Base-by-base conservation (phyloP, 2,329 filamentous ascomycete genomes). In the Cladosporium oxysporum region DNA sequence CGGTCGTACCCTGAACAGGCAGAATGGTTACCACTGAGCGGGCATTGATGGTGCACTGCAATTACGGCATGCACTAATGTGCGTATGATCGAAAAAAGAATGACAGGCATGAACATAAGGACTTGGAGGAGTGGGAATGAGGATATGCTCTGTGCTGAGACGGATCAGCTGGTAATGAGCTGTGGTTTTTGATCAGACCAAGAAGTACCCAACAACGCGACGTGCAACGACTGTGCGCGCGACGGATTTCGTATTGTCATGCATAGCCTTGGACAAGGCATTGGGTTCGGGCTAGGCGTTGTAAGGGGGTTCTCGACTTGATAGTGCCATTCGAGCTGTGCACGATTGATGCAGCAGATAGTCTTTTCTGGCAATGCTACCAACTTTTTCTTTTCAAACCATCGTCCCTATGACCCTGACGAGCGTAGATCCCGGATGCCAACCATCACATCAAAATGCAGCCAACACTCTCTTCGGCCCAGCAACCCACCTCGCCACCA, bases 11-110 rank as follows among this genome's bases (percentile, higher is more conserved):
- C 47, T 62, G n/a, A 49, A 49, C 60, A 63, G 50, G 35, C 61
- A 63, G 26, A 63, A 63, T 21, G 61, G 61, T 21, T 63, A 63
- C 50, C 61, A 63, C 50, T 63, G 61, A 63, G 26, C 28, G 35
- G 33, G n/a, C 14, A 14, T 29, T 3, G 5, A 35, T 26, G 35
- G 41, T 59, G n/a, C 21, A 58, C 21, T 14, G 18, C 33, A 21
- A 41, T 6, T 18, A 23, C 41, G n/a, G 57, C 57, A 59, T 41
- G 21, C 57, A 47, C 23, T 14, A n/a, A 18, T 44, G 23, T 26
- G 21, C 35, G 57, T 59, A 59, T 47, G 57, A 59, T 47, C 14
- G 18, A 59, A 11, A 29, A 33, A n/a, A 29, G 31, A 47, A 59
- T 16, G 37, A 59, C 57, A 59, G 37, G 37, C 57, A 59, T 59